phyloP scores from a whole-genome alignment of 495 filamentous ascomycete species.

The Copromyces sp. region DNA sequence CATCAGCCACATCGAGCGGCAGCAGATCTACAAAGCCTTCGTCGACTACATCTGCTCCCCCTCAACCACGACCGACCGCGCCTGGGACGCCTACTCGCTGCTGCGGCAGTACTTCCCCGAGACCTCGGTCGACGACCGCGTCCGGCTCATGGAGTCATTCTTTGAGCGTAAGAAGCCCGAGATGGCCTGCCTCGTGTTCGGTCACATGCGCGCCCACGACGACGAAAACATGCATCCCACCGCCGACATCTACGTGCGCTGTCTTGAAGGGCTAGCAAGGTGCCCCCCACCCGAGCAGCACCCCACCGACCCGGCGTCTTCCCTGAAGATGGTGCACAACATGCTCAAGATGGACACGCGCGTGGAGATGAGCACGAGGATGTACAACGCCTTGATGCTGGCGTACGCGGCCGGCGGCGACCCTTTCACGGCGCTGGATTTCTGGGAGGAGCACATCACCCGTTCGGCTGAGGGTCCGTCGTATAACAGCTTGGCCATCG shows the following conservation, averaged over 20 bases:
- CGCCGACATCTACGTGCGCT: slow-evolving; percentile 62
- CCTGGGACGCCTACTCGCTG: slow-evolving; percentile 77
- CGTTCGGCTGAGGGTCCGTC: slow-evolving; percentile 71
- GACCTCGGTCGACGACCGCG: slow-evolving; percentile 47
- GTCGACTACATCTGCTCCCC: slow-evolving; percentile 50
- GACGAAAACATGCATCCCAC: slow-evolving; percentile 49
- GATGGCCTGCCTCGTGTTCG: slow-evolving; percentile 75
- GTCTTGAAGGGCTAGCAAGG: slow-evolving; percentile 64
- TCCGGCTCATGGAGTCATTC: slow-evolving; percentile 70
- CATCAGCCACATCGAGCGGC: slow-evolving; percentile 55
- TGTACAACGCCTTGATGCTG: slow-evolving; percentile 78
- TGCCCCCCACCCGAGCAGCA: slow-evolving; percentile 44
- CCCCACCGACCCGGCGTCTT: slow-evolving; percentile 6
- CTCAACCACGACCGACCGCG: slow-evolving; percentile 46
- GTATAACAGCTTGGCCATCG: slow-evolving; percentile 63
- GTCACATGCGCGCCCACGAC: slow-evolving; percentile 70
- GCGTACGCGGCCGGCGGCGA: slow-evolving; percentile 62
- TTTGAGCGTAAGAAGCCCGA: slow-evolving; percentile 67
- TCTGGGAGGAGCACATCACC: slow-evolving; percentile 67
- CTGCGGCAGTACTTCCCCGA: slow-evolving; percentile 72
- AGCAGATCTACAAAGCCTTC: slow-evolving; percentile 50
- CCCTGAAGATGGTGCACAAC: slow-evolving; percentile 68
- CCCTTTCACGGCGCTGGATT: slow-evolving; percentile 53
- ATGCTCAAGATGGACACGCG: slow-evolving; percentile 82
- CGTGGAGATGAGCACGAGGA: slow-evolving; percentile 62